These are phyloP conservation scores for Alternaria gansuensis DNA, from an alignment of 2,329 filamentous ascomycete genomes.

Conservation along the genomic window DNA sequence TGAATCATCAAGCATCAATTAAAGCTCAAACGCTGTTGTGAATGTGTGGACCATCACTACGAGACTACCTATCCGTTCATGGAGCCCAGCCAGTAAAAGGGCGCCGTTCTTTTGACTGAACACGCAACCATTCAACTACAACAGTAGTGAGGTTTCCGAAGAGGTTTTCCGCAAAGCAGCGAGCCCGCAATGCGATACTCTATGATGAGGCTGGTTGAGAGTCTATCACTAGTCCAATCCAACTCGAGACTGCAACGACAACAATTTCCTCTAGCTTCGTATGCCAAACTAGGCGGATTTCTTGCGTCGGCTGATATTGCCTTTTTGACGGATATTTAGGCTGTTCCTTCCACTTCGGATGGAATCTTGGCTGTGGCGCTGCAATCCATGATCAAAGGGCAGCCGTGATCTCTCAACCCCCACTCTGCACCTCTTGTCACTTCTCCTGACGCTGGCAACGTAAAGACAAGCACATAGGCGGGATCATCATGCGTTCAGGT, in stretches of 20 bases:
- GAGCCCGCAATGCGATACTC: too few species aligned
- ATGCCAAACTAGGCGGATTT: neutral
- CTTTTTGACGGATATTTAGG: neutral
- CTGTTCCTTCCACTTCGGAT: neutral
- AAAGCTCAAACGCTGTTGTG: neutral
- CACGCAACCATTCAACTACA: neutral
- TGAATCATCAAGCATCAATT: neutral
- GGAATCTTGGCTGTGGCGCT: neutral
- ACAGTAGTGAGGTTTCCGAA: too few species aligned
- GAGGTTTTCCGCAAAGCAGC: too few species aligned
- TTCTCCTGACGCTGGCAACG: neutral
- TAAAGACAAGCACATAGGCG: too few species aligned
- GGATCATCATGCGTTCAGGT: too few species aligned
- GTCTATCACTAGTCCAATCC: neutral
- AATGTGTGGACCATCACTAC: neutral
- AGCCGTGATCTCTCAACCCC: neutral
- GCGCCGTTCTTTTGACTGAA: neutral
- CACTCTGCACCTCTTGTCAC: neutral
- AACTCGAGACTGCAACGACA: neutral
- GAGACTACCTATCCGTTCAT: too few species aligned
- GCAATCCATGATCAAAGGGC: neutral
- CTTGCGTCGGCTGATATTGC: neutral
- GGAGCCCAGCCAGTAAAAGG: too few species aligned
- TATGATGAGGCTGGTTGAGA: too few species aligned
- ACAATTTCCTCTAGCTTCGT: too few species aligned